These are phyloP conservation scores for Poa pratensis DNA, from an alignment of 176 grass and related monocot genomes.

Conservation along the genomic window DNA sequence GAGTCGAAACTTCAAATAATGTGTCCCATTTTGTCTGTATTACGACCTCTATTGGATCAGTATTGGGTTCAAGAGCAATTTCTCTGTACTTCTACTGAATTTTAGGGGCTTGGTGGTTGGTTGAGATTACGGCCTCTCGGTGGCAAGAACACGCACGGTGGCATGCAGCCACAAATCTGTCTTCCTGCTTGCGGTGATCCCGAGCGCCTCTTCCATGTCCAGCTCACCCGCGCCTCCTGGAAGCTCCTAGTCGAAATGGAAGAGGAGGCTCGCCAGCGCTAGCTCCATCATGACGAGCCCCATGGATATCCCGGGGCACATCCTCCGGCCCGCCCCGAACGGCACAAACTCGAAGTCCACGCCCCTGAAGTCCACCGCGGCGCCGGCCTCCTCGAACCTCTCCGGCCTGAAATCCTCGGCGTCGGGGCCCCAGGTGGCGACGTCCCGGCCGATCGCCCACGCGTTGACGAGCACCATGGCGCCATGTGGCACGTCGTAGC, in stretches of 20 bases:
- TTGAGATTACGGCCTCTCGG: no score
- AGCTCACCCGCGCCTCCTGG: not conserved
- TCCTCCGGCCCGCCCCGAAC: constrained; percentile 3
- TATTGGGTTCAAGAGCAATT: no score
- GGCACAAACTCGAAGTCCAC: not conserved
- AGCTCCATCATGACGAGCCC: not conserved
- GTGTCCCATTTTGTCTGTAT: no score
- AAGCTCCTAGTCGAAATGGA: constrained; percentile 22
- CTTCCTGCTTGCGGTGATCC: constrained; percentile 15
- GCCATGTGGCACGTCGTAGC: not conserved
- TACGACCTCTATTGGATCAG: no score
- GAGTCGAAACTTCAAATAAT: no score
- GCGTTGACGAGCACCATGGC: constrained; percentile 13
- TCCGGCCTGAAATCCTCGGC: constrained; percentile 16
- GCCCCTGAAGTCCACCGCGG: not conserved
- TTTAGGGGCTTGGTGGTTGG: no score
- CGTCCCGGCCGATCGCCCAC: not conserved
- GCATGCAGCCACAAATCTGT: not conserved
- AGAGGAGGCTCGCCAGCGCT: constrained; percentile 18
- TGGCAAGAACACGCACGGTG: not conserved
- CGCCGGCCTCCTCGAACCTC: not conserved
- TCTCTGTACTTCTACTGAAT: no score
- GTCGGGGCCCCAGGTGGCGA: not conserved
- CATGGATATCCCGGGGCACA: not conserved
- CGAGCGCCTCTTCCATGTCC: constrained; percentile 9